Evolutionary conservation across 768 basidiomycete genomes (phyloP), one percentile per base, ranked within the genome.

Genomic region (Dictyophora rubrovolvata): DNA sequence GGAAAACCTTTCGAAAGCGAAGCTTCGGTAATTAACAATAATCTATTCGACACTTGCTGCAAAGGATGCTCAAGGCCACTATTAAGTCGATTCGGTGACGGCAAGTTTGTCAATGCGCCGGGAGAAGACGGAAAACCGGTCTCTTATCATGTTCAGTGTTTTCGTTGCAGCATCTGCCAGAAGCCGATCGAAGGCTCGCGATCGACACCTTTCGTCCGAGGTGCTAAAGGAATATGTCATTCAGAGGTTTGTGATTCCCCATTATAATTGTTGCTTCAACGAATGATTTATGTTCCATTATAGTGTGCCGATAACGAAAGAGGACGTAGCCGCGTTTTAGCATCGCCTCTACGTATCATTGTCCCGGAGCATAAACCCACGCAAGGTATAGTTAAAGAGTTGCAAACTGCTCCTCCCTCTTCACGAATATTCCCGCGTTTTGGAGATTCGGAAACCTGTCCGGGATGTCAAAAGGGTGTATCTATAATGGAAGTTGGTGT

Each of bases 401-500:
- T 74, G 18, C 62, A 66, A 52, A 73, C 72, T 50, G 69, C 77
- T 22, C 71, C 76, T 6, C 53, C 73, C 5, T 69, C 69, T 6
- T 56, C 69, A 62, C 61, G 66, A 57, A 56, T 69, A 63, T 59
- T 77, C 63, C 77, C 81, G 48, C 79, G 82, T 5, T 86, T 86
- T 65, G 85, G 85, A 12, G 76, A 78, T 53, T 74, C 77, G 35
- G 72, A 75, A n/a, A 63, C 75, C 14, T 93, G 90, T 65, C 88
- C 89, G 10, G 89, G 87, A 22, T 93, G 90, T 69, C 75, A 74
- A 55, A 82, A 79, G 64, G 67, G 80, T 0, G 90, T 92, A 12
- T 87, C 87, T 16, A 80, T 80, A 1, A 91, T 93, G 89, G 90
- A 92, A 65, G 76, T 80, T 60, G 90, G 90, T 9, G 89, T 92